Evolutionary conservation across 768 basidiomycete genomes (phyloP).

Genomic region (Phanerochaete carnosa): DNA sequence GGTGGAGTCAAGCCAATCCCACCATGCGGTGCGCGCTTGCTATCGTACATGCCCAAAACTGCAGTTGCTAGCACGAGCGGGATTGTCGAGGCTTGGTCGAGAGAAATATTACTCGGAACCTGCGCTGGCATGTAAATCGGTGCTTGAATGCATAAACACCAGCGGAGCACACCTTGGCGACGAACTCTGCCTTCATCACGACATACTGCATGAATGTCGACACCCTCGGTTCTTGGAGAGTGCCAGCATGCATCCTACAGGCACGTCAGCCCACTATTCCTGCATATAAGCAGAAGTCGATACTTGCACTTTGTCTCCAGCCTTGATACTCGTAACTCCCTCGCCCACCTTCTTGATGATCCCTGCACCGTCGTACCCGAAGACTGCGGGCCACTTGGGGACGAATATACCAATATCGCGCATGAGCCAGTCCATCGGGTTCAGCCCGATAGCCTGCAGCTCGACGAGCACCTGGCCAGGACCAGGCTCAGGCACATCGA

Average conservation of each 20-base stretch:
- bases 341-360: conserved; percentile 36
- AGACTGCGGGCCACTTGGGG: conserved; percentile 34
- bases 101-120: conserved; percentile 8
- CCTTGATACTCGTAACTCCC: conserved; percentile 32
- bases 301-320: conserved; percentile 37
- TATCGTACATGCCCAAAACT: conserved; percentile 3
- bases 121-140: neutral
- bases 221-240: conserved; percentile 7
- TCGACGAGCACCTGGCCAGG: conserved; percentile 26
- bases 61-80: conserved; percentile 4
- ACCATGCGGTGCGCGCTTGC: neutral
- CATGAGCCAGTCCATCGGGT: conserved; percentile 35
- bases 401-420: conserved; percentile 26
- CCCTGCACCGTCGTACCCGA: conserved; percentile 39
- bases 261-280: neutral
- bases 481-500: conserved; percentile 17
- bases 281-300: neutral
- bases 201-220: conserved; percentile 26
- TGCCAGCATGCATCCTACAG: conserved; percentile 20
- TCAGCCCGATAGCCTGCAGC: conserved; percentile 26
- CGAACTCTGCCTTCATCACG: conserved; percentile 22
- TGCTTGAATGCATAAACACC: too few relatives aligned
- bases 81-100: conserved; percentile 11
- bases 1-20: conserved; percentile 17
- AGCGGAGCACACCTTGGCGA: conserved; percentile 18